Base-by-base conservation (phyloP, 305 asterid species). In the Fraxinus xanthoxyloides region DNA sequence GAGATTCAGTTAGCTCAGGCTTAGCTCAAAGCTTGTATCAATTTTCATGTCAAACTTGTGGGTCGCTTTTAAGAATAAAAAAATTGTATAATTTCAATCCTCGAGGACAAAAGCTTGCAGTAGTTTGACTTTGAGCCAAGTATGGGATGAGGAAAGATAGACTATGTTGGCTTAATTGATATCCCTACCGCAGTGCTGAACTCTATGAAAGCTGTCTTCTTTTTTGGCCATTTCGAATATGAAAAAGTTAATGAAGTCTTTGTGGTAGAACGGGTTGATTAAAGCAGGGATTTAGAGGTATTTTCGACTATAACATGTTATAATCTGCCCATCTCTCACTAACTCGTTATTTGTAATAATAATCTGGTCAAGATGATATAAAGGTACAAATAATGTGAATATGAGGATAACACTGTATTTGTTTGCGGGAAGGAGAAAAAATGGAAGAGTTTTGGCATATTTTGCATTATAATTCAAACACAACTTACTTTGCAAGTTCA, bases 401-500 rank as follows among this genome's bases (percentile, higher is more conserved):
- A 61, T 32, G 76, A 4, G 36, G 36, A 31, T 65, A 43, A 7
- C n/a, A 26, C 15, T 12, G 32, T 26, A 63, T 69, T 69, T 69
- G 21, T 69, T 13, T 13, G 31, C 13, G 21, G 75, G 9, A 3
- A 28, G 36, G 24, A 34, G 19, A 79, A 15, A 35, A 34, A 4
- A 48, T 43, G 19, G 59, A 63, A 7, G 43, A 67, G 38, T 30
- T 69, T 67, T 30, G 5, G 85, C 81, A 76, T 75, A 75, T 59
- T 12, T 75, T 75, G 59, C 76, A 61, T 35, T 46, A 78, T 35
- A 43, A 77, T 23, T 76, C 30, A 31, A 84, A 78, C 76, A 35
- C 63, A 83, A 82, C 79, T 85, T 77, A 89, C 79, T 79, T 69
- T 31, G 5, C 28, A 54, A 51, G 51, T 87, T 84, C 84, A 30